Evolutionary conservation across 441 rosid genomes (phyloP).

Genomic region (Populus hybrid): DNA sequence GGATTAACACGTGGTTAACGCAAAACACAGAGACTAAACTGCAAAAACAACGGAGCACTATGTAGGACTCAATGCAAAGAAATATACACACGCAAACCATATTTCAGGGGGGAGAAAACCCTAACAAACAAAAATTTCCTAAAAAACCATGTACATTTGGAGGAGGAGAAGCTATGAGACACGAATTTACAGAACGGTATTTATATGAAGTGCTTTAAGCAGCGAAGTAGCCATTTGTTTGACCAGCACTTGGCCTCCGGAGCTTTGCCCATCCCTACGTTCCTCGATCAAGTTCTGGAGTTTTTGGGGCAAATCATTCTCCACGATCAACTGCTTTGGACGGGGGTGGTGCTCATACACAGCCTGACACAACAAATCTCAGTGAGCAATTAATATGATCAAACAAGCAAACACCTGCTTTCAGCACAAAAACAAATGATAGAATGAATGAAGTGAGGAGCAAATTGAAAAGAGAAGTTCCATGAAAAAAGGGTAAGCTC

Average conservation of each 20-base stretch:
- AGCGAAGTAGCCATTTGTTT: constrained; percentile 98
- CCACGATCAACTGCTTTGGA: constrained; percentile 15
- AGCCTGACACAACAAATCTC: constrained; percentile 45
- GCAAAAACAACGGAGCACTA: too few species aligned
- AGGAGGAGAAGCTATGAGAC: too few species aligned
- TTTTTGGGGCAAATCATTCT: too few species aligned
- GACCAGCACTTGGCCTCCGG: constrained; percentile 94
- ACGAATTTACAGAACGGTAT: too few species aligned
- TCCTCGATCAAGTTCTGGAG: constrained; percentile 58
- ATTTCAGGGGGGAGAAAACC: too few species aligned
- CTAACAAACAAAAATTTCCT: too few species aligned
- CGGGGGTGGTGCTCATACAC: constrained; percentile 98
- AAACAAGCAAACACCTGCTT: not conserved
- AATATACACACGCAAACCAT: too few species aligned
- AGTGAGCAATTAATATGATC: constrained; percentile 5
- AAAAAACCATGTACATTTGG: too few species aligned
- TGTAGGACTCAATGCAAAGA: too few species aligned
- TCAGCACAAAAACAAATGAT: not conserved
- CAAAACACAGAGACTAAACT: too few species aligned
- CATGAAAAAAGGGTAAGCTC: not conserved
- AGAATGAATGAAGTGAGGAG: not conserved
- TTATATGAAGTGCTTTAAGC: constrained; percentile 41
- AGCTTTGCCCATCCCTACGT: constrained; percentile 90
- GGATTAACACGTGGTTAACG: too few species aligned
- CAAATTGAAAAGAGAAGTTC: not conserved